phyloP scores from a whole-genome alignment of 495 filamentous ascomycete genomes.

The Aspergillus cristatus region DNA sequence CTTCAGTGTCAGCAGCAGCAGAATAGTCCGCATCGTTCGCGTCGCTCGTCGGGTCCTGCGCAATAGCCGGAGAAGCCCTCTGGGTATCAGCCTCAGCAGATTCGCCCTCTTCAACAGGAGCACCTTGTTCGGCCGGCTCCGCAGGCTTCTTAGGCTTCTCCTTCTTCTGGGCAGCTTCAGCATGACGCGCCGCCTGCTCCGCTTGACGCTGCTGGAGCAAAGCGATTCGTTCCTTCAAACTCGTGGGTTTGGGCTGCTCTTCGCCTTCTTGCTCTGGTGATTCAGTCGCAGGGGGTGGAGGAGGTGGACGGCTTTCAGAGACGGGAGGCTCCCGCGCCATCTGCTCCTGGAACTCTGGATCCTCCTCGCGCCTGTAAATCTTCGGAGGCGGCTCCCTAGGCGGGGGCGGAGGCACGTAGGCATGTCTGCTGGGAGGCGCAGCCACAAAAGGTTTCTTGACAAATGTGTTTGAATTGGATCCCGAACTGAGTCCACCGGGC shows the following conservation, averaged over 20 bases:
- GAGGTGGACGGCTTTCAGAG: constrained; percentile 48
- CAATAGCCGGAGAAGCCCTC: constrained; percentile 37
- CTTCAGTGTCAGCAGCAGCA: constrained; percentile 77
- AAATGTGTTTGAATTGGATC: constrained; percentile 53
- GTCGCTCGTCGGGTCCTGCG: constrained; percentile 55
- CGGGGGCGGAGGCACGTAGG: constrained; percentile 76
- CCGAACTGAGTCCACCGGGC: constrained; percentile 49
- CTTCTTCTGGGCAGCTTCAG: constrained; percentile 71
- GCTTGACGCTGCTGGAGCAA: constrained; percentile 87
- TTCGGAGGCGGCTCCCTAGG: constrained; percentile 59
- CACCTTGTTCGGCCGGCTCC: constrained; percentile 41
- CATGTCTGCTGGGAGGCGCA: constrained; percentile 86
- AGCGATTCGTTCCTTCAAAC: constrained; percentile 88
- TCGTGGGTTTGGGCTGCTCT: constrained; percentile 80
- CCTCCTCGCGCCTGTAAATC: constrained; percentile 80
- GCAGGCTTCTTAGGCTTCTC: constrained; percentile 80
- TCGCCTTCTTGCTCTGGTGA: constrained; percentile 49
- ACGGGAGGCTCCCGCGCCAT: constrained; percentile 33
- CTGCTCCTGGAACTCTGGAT: constrained; percentile 67
- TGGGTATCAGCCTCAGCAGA: constrained; percentile 48
- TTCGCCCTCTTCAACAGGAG: constrained; percentile 27
- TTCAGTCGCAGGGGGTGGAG: constrained; percentile 32
- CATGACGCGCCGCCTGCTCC: constrained; percentile 74
- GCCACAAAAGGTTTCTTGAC: constrained; percentile 98
- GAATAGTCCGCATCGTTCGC: constrained; percentile 88